These are phyloP conservation scores for Fusarium sterilihyphosum DNA, from an alignment of 2,329 filamentous ascomycete genomes.

Conservation along the genomic window DNA sequence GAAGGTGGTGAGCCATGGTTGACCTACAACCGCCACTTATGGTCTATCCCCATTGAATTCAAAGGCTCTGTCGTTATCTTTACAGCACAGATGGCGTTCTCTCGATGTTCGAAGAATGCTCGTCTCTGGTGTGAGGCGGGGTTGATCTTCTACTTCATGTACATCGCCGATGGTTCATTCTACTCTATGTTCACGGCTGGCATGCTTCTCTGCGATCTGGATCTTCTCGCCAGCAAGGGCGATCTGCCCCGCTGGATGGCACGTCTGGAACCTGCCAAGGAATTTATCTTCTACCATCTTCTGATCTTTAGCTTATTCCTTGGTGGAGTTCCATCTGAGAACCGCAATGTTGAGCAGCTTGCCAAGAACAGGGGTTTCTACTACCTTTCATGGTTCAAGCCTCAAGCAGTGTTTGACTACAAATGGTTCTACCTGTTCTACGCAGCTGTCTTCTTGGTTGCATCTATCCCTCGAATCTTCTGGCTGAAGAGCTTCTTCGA, in stretches of 20 bases:
- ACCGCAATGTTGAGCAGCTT: slow-evolving; percentile 59
- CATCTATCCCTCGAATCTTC: slow-evolving; percentile 64
- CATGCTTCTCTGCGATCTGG: slow-evolving; percentile 70
- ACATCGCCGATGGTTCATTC: slow-evolving; percentile 72
- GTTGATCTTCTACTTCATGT: slow-evolving; percentile 73
- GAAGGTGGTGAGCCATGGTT: slow-evolving; percentile 64
- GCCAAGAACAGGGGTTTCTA: slow-evolving; percentile 68
- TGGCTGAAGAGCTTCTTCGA: slow-evolving; percentile 70
- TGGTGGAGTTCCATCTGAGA: slow-evolving; percentile 67
- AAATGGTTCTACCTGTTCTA: slow-evolving; percentile 76
- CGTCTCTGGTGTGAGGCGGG: slow-evolving; percentile 63
- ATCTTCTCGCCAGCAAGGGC: slow-evolving; percentile 60
- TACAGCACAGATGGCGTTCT: slow-evolving; percentile 65
- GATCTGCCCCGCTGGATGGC: slow-evolving; percentile 62
- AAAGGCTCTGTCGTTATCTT: slow-evolving; percentile 72
- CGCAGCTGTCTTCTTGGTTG: slow-evolving; percentile 66
- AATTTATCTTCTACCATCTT: slow-evolving; percentile 61
- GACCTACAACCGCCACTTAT: slow-evolving; percentile 65
- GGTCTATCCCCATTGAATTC: slow-evolving; percentile 73
- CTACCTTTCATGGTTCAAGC: slow-evolving; percentile 68
- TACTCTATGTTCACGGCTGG: slow-evolving; percentile 69
- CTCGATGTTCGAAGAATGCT: slow-evolving; percentile 62
- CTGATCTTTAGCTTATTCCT: slow-evolving; percentile 65
- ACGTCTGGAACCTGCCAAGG: slow-evolving; percentile 58
- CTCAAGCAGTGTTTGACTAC: slow-evolving; percentile 71